A percentile compares a stretch with the other conserved stretches of the same genome.
Conservation (phyloP, 2,329 filamentous ascomycete genomes). For the Ascochyta lentis region DNA sequence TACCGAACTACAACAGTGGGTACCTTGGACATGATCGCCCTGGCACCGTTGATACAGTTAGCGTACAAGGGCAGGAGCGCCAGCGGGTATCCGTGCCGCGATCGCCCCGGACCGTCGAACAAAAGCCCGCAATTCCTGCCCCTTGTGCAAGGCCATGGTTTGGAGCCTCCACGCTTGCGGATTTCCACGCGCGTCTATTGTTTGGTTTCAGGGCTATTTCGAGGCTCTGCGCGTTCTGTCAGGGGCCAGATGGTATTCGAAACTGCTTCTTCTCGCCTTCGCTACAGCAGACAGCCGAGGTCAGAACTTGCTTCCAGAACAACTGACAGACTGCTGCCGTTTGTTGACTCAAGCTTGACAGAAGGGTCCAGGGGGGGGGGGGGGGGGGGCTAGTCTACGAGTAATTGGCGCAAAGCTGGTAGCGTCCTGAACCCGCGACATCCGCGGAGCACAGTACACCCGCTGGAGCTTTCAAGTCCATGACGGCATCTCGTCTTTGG, state of each 20-base stretch:
- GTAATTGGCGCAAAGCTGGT: conserved; percentile 5
- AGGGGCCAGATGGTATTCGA: background rate
- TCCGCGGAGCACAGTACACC: conserved; percentile 2
- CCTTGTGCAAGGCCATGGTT: conserved; percentile 13
- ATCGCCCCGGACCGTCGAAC: conserved; percentile 16
- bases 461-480: background rate
- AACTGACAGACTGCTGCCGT: background rate
- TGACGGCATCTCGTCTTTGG: conserved; percentile 6
- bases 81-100: conserved; percentile 15
- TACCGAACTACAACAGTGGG: conserved; percentile 4
- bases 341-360: background rate
- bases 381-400: background rate
- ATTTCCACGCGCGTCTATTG: conserved; percentile 13
- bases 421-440: background rate
- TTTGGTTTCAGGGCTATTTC: conserved; percentile 21
- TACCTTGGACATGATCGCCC: background rate
- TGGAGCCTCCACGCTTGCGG: conserved; percentile 2
- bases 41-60: conserved; percentile 8
- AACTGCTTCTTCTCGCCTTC: conserved; percentile 7
- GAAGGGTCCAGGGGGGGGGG: background rate
- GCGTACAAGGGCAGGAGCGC: conserved; percentile 3
- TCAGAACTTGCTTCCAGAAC: background rate
- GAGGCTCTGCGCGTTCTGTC: background rate
- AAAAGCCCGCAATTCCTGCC: conserved; percentile 1
- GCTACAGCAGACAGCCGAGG: conserved; percentile 1